Evolutionary conservation across 371 early-diverging fungal species (phyloP).

Genomic region (Mucor mucedo): DNA sequence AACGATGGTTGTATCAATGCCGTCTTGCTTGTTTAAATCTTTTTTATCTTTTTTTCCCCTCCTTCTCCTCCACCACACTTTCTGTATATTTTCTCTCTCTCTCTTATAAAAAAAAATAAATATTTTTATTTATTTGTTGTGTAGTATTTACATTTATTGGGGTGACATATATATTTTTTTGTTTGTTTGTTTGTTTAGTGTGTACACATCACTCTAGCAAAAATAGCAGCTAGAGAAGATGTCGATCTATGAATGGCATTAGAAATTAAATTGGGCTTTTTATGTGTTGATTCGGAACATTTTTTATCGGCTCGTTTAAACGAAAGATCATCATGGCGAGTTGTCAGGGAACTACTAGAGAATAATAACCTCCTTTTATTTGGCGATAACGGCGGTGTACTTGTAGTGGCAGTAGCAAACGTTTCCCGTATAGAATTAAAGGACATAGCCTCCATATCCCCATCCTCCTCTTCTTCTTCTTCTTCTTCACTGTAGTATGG

Average conservation of each 20-base stretch:
- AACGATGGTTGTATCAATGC: slow-evolving; percentile 98
- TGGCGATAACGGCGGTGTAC: slow-evolving; percentile 1
- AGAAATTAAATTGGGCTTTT: slow-evolving; percentile 5
- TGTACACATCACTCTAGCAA: slow-evolving; percentile 25
- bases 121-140: slow-evolving; percentile 6
- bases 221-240: slow-evolving; percentile 15
- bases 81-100: background rate
- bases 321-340: background rate
- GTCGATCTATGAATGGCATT: slow-evolving; percentile 20
- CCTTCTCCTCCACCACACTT: too few relatives aligned
- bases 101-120: background rate
- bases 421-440: background rate
- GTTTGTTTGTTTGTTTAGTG: background rate
- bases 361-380: background rate
- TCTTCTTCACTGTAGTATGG: background rate
- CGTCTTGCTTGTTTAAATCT: slow-evolving; percentile 84
- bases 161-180: background rate
- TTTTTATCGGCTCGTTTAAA: background rate
- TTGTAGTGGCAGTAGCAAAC: background rate
- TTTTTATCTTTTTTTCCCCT: background rate
- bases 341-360: background rate
- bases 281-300: slow-evolving; percentile 10
- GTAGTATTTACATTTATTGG: background rate
- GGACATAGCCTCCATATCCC: background rate
- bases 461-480: background rate